Percentiles rank a stretch among this genome's conserved stretches.
phyloP scores from a whole-genome alignment of 352 stramenopile genomes.

The Phytophthora pseudosyringae region DNA sequence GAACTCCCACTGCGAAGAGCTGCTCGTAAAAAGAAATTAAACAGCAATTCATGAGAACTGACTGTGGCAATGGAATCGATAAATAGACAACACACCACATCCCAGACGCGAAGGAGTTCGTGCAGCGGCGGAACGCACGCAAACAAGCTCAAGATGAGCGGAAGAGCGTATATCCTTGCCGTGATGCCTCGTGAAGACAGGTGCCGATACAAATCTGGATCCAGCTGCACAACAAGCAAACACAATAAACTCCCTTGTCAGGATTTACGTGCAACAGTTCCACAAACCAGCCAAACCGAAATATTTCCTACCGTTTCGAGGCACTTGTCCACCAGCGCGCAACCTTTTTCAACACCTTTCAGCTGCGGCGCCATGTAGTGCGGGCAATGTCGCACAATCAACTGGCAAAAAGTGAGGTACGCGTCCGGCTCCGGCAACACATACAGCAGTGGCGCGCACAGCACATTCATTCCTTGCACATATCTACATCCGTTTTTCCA shows the following conservation, averaged over 20 bases:
- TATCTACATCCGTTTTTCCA: constrained; percentile 68
- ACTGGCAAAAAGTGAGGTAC: constrained; percentile 90
- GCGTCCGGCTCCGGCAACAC: constrained; percentile 92
- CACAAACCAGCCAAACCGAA: no score
- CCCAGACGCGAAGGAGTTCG: constrained; percentile 91
- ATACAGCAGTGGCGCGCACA: constrained; percentile 92
- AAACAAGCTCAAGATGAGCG: constrained; percentile 90
- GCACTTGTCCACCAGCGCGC: constrained; percentile 84
- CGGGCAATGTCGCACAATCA: constrained; percentile 89
- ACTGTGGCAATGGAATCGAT: neutral
- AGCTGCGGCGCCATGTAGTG: constrained; percentile 91
- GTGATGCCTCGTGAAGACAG: constrained; percentile 79
- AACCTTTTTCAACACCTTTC: constrained; percentile 82
- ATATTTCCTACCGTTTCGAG: constrained; percentile 55
- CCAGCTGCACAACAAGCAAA: constrained; percentile 47
- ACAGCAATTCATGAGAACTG: neutral
- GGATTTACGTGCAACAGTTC: no score
- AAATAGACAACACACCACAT: constrained; percentile 61
- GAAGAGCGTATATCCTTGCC: constrained; percentile 87
- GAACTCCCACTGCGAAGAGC: constrained; percentile 91
- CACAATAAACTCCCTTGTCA: neutral
- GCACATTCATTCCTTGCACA: constrained; percentile 94
- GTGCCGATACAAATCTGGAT: constrained; percentile 84
- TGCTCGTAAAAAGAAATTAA: constrained; percentile 28
- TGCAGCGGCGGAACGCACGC: constrained; percentile 90